phyloP scores from a whole-genome alignment of 768 basidiomycete genomes.

The Amanita thiersii region DNA sequence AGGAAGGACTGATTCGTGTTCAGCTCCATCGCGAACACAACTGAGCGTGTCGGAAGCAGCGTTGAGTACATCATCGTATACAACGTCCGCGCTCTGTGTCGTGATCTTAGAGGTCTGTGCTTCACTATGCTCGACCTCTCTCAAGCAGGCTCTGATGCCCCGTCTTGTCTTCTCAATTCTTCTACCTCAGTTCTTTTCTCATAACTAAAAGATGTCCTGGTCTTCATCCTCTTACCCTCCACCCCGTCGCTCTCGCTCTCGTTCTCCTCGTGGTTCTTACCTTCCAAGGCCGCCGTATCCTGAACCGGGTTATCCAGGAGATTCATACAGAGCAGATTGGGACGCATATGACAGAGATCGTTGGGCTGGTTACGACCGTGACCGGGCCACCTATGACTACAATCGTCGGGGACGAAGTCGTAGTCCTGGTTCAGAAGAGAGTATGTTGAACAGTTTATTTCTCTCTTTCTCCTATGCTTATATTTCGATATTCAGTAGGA shows the following conservation, averaged over 20 bases:
- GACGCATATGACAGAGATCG: constrained; percentile 70
- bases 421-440: constrained; percentile 65
- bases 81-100: constrained; percentile 41
- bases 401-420: constrained; percentile 67
- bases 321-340: constrained; percentile 59
- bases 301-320: constrained; percentile 44
- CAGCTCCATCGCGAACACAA: constrained; percentile 58
- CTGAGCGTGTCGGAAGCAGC: constrained; percentile 31
- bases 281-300: constrained; percentile 47
- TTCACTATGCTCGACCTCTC: constrained; percentile 84
- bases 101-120: constrained; percentile 86
- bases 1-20: constrained; percentile 15
- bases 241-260: constrained; percentile 75
- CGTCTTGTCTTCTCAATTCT: constrained; percentile 50
- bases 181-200: constrained; percentile 47
- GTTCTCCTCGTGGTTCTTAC: constrained; percentile 61
- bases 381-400: constrained; percentile 62
- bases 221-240: constrained; percentile 66
- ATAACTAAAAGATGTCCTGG: constrained; percentile 79
- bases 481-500: constrained; percentile 29
- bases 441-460: constrained; percentile 23
- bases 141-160: constrained; percentile 68
- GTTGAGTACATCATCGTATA: constrained; percentile 34
- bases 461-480: constrained; percentile 4
- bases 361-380: constrained; percentile 61